phyloP scores from a whole-genome alignment of 2,329 filamentous ascomycete species.

The Capronia americana region DNA sequence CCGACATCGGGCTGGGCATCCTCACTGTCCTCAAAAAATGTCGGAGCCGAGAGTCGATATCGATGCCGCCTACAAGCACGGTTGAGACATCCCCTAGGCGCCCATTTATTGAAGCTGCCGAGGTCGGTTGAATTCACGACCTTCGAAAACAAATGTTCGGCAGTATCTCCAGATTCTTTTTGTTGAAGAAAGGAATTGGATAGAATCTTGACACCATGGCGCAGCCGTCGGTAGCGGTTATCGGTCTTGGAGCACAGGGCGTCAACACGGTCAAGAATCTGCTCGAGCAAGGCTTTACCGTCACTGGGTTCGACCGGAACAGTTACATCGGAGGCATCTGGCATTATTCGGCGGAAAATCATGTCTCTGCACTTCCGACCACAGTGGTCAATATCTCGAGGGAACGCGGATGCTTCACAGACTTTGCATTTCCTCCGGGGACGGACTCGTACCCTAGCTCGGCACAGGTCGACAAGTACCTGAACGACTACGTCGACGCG shows the following conservation, averaged over 20 bases:
- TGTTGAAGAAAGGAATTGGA: not conserved
- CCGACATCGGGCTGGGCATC: not conserved
- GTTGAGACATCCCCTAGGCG: not conserved
- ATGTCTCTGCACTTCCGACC: slow-evolving; percentile 22
- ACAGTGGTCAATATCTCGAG: slow-evolving; percentile 31
- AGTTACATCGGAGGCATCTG: slow-evolving; percentile 54
- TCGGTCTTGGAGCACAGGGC: slow-evolving; percentile 42
- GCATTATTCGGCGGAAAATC: slow-evolving; percentile 49
- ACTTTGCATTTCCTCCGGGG: slow-evolving; percentile 34
- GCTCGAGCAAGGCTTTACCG: slow-evolving; percentile 54
- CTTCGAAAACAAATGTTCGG: not conserved
- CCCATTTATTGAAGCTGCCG: not conserved
- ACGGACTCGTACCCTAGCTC: slow-evolving; percentile 26
- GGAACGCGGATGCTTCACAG: slow-evolving; percentile 32
- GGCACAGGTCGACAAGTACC: slow-evolving; percentile 33
- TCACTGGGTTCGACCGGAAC: slow-evolving; percentile 52
- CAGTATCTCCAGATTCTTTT: not conserved
- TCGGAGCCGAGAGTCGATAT: not conserved
- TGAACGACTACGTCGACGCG: slow-evolving; percentile 30
- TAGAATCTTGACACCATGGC: not conserved
- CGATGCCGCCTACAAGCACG: not conserved
- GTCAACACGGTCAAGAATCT: slow-evolving; percentile 53
- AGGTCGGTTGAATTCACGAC: not conserved
- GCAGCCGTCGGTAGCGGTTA: not conserved
- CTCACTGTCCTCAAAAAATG: not conserved